These are phyloP conservation scores for Magnaporthiopsis incrustans DNA, from an alignment of 2,329 filamentous ascomycete genomes.

Conservation along the genomic window DNA sequence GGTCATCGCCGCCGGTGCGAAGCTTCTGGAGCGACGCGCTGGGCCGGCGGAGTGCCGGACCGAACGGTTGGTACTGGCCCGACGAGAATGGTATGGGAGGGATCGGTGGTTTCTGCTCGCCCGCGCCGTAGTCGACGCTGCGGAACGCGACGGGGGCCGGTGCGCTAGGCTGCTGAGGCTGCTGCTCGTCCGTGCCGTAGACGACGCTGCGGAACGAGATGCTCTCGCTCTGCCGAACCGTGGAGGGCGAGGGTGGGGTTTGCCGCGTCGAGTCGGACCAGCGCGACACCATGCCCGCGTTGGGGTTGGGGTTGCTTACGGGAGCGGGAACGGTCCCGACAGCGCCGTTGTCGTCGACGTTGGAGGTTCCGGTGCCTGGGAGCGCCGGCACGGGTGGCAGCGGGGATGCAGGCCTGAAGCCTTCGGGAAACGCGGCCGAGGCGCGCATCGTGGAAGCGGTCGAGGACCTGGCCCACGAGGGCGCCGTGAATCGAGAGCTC, in stretches of 20 bases:
- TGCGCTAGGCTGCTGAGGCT: background rate
- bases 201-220: conserved; percentile 2
- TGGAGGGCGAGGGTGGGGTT: background rate
- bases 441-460: background rate
- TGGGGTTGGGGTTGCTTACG: background rate
- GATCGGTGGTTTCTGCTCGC: background rate
- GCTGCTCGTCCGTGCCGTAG: conserved; percentile 4
- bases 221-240: background rate
- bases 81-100: background rate
- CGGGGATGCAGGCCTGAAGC: conserved; percentile 3
- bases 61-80: background rate
- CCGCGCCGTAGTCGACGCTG: conserved; percentile 1
- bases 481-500: background rate
- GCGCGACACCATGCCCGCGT: conserved; percentile 3
- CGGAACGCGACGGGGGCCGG: no score
- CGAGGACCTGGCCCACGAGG: background rate
- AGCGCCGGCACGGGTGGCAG: conserved; percentile 3
- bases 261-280: conserved; percentile 7
- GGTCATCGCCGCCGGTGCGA: background rate
- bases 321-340: no score
- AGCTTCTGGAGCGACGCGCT: background rate
- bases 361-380: background rate
- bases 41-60: background rate
- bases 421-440: background rate
- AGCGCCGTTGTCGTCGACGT: background rate